These are phyloP conservation scores for Penicillium odoratum DNA, from an alignment of 495 filamentous ascomycete genomes.

Conservation along the genomic window DNA sequence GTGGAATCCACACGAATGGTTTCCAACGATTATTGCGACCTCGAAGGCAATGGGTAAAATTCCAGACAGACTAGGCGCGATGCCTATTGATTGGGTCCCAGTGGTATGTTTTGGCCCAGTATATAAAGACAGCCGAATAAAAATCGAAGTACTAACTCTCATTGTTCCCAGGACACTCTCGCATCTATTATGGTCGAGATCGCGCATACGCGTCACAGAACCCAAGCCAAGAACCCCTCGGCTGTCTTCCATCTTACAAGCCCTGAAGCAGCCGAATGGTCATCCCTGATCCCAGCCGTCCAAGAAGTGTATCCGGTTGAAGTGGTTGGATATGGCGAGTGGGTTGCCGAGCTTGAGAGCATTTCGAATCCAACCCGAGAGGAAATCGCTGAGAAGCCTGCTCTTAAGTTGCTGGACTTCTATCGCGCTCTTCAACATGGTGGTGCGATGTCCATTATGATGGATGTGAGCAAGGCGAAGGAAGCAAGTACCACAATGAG, in stretches of 20 bases:
- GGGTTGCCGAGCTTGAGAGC: background rate
- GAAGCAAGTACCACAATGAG: background rate
- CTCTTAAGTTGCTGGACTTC: background rate
- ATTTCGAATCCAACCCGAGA: background rate
- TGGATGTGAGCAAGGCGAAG: background rate
- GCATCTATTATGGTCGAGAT: background rate
- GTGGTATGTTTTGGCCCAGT: slow-evolving; percentile 7
- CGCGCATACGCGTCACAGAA: background rate
- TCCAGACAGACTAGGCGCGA: slow-evolving; percentile 6
- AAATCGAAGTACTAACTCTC: no score
- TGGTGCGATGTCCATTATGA: background rate
- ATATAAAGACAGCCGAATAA: no score
- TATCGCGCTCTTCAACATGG: background rate
- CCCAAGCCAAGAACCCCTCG: background rate
- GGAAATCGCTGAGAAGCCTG: background rate
- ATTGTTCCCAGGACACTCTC: background rate
- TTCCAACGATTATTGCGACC: slow-evolving; percentile 30
- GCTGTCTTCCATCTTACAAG: slow-evolving; percentile 1
- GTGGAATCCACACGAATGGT: slow-evolving; percentile 42
- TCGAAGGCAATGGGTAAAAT: slow-evolving; percentile 14
- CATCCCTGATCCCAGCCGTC: background rate
- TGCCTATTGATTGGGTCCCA: slow-evolving; percentile 15
- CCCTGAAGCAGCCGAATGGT: background rate
- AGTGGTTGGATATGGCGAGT: background rate
- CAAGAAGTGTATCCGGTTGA: background rate